These are phyloP conservation scores for Apostasia shenzhenica DNA, from an alignment of 106 monocot genomes.

Conservation along the genomic window DNA sequence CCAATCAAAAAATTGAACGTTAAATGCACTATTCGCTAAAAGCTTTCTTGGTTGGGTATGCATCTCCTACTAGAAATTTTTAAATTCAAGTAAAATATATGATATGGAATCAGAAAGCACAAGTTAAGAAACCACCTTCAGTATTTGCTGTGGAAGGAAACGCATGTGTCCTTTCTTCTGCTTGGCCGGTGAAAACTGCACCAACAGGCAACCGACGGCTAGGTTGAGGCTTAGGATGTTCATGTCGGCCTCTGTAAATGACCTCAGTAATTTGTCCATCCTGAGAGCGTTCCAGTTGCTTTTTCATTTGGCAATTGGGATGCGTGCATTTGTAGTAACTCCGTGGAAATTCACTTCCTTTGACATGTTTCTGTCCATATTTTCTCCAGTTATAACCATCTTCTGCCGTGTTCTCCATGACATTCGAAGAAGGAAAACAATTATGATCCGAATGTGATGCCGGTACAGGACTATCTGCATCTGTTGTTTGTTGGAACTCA, in stretches of 20 bases:
- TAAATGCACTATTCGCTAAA: too few species aligned
- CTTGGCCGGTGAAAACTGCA: constrained; percentile 36
- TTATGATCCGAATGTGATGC: constrained; percentile 27
- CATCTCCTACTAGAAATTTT: too few species aligned
- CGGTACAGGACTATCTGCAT: constrained; percentile 19
- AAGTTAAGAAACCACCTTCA: constrained; percentile 29
- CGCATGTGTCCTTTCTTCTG: constrained; percentile 43
- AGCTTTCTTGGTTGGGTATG: too few species aligned
- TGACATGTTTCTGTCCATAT: constrained; percentile 98
- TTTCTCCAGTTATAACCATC: constrained; percentile 99
- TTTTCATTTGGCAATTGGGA: constrained; percentile 94
- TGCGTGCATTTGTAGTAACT: constrained; percentile 98
- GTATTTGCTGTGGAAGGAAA: constrained; percentile 19
- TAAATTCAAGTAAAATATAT: too few species aligned
- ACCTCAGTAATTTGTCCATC: constrained; percentile 93
- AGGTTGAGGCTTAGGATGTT: constrained; percentile 90
- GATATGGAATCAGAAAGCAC: not conserved
- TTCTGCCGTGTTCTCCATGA: constrained; percentile 54
- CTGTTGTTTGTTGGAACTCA: constrained; percentile 29
- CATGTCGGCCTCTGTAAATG: constrained; percentile 75
- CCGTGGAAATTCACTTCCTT: constrained; percentile 93
- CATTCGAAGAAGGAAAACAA: constrained; percentile 16
- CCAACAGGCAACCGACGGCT: constrained; percentile 53
- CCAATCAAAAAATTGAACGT: too few species aligned
- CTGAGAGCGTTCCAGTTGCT: constrained; percentile 82